Conservation (phyloP, 208 protist genomes). For the Acanthamoeba castellanii region DNA sequence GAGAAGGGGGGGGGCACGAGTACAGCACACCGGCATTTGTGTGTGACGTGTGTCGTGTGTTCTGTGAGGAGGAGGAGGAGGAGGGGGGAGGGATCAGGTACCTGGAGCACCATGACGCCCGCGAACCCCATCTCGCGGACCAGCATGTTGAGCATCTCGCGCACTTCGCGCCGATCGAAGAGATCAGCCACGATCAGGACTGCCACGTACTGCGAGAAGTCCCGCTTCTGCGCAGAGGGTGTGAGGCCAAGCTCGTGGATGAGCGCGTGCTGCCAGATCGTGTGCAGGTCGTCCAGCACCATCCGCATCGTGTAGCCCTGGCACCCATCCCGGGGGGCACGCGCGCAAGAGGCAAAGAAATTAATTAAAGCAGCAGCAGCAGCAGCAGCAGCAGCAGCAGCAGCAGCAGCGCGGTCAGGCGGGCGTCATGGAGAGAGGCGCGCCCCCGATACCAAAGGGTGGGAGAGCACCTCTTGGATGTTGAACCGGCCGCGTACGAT, state of each 20-base stretch:
- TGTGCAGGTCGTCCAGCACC: slow-evolving; percentile 9
- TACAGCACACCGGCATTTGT: neutral
- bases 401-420: neutral
- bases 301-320: slow-evolving; percentile 13
- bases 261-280: slow-evolving; percentile 46
- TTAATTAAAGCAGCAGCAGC: too few relatives aligned
- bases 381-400: too few relatives aligned
- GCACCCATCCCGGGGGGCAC: neutral
- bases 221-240: neutral
- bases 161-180: slow-evolving; percentile 46
- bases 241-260: neutral
- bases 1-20: too few relatives aligned
- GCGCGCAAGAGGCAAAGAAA: too few relatives aligned
- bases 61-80: neutral
- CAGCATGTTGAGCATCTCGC: slow-evolving; percentile 47
- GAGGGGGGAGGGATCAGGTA: neutral
- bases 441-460: neutral
- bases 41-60: neutral
- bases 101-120: slow-evolving; percentile 32
- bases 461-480: neutral
- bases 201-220: slow-evolving; percentile 52
- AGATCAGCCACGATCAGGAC: slow-evolving; percentile 19
- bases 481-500: slow-evolving; percentile 8
- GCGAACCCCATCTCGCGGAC: neutral
- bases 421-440: neutral